Base-by-base conservation (phyloP, 2,329 filamentous ascomycete species). In the Claviceps pazoutovae region DNA sequence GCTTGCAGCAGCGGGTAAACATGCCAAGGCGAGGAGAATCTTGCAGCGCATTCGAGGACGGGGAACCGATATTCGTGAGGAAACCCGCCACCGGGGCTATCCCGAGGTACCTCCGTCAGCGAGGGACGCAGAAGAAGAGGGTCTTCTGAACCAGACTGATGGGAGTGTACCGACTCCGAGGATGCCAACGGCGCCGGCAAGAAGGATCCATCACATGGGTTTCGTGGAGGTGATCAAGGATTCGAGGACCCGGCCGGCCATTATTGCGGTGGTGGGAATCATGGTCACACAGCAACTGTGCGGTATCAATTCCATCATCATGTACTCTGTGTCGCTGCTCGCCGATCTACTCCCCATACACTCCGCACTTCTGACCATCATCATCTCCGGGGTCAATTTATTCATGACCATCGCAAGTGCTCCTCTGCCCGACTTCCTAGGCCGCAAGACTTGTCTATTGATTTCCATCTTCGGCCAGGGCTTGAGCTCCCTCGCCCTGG, bases 261-360 rank as follows among this genome's bases (percentile, higher is more conserved):
- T 94, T 51, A 75, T 93, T 54, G 88, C 90, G 4, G 87, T 95
- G 3, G 78, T 95, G 13, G 89, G 88, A 1, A 83, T 95, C 58
- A 96, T 97, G 90, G 76, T 90, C 53, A 84, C 87, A 1, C 93
- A 97, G 65, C 93, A 98, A 66, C 75, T 96, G 39, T 91, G 86
- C 53, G 91, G 88, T 46, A 91, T 97, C 71, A 97, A 98, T 76
- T 91, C 86, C 53, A 91, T 97, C 62, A 86, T 97, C 68, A 96
- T 98, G 90, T 98, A 98, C 68, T 95, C 90, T 2, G 93, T 97
- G 5, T 89, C 87, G 0, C 80, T 98, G 1, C 78, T 98, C 14
- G 81, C 85, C 36, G 82, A 82, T 56, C 77, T 97, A 1, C 78
- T 98, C 0, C 85, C 88, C 3, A 80, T 88, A 46, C 88, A 83